Evolutionary conservation across 2,329 filamentous ascomycete species (phyloP), one percentile per base, ranked within the genome.

Genomic region (Raffaelea deltoideospora): DNA sequence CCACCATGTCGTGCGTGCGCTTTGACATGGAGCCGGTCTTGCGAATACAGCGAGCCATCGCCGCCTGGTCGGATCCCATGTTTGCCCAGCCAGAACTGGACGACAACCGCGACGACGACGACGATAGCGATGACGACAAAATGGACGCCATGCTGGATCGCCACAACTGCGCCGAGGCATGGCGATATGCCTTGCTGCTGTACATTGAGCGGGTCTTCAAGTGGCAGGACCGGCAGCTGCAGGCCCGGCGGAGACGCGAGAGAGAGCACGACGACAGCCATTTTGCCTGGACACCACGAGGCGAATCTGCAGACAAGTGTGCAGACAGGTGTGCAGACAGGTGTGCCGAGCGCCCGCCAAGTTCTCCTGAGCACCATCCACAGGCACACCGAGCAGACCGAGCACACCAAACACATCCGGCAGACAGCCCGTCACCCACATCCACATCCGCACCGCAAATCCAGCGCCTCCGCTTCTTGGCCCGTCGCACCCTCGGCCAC

Each of bases 121-220:
- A 33, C 31, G 19, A 33, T 10, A 20, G 17, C 30, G 8, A 14
- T 14, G 30, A 31, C n/a, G n/a, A 31, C 7, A 10, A 17, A 11
- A 17, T 34, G 10, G 37, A 38, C 22, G 30, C 34, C 18, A 27
- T 28, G n/a, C 37, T 41, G 33, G 53, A 56, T 37, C 44, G 49
- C 1, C 47, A 53, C 31, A 51, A 57, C 38, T 56, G 53, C 37
- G 48, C 52, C 13, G 53, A 57, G 33, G 52, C 54, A 1, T 57
- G 53, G 54, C 37, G 53, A 17, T 47, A 50, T 28, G 47, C 50
- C 4, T 38, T 56, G 10, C 45, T 56, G 7, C 45, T 57, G 6
- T 57, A 55, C 40, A 50, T 54, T 31, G 41, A 45, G 29, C 43
- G 46, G 2, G 49, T 55, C 1, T 56, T 57, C 40, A 49, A 45